phyloP scores from a whole-genome alignment of 495 filamentous ascomycete species.

The Penicillium roqueforti region DNA sequence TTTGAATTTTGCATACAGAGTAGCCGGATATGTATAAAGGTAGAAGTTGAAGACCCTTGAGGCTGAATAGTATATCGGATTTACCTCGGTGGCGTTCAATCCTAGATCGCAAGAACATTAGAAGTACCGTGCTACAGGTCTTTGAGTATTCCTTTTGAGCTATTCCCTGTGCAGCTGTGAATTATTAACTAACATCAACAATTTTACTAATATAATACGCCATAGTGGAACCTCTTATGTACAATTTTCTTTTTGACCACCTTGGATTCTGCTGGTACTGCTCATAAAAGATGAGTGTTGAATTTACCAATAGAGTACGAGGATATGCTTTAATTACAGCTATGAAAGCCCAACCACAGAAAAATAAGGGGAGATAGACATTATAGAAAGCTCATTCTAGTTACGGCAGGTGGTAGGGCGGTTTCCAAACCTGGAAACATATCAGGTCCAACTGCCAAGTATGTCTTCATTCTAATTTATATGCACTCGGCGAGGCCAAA shows the following conservation, averaged over 20 bases:
- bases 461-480: no score
- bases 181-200: neutral
- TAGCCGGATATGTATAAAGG: neutral
- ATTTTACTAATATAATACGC: neutral
- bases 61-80: neutral
- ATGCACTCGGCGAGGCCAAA: neutral
- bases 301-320: no score
- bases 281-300: no score
- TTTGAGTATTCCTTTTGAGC: neutral
- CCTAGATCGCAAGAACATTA: neutral
- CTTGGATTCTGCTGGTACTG: neutral
- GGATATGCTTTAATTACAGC: no score
- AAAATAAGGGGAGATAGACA: no score
- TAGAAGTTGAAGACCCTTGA: neutral
- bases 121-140: neutral
- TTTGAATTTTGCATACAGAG: neutral
- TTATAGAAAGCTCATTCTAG: neutral
- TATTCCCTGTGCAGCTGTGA: neutral
- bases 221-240: neutral
- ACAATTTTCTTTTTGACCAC: neutral
- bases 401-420: neutral
- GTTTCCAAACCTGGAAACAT: neutral
- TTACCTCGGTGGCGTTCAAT: neutral
- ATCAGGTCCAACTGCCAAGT: neutral
- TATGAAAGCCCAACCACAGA: no score